These are phyloP conservation scores for Exutisphaerella laricina DNA, from an alignment of 2,329 filamentous ascomycete genomes.

Conservation along the genomic window DNA sequence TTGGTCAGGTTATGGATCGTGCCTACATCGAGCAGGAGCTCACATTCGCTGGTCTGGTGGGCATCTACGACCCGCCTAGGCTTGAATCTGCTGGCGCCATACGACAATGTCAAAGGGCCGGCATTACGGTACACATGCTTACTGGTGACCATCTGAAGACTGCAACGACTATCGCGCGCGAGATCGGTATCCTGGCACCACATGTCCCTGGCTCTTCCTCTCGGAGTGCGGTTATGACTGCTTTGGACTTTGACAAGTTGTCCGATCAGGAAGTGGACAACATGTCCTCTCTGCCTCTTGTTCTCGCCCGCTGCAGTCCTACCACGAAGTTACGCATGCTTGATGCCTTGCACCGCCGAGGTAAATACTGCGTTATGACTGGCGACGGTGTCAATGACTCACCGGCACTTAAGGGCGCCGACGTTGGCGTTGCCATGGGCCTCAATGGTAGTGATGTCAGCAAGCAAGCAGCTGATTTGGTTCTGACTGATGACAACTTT, in stretches of 20 bases:
- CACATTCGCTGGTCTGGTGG: constrained; percentile 30
- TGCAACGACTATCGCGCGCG: constrained; percentile 43
- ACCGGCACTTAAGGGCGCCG: constrained; percentile 42
- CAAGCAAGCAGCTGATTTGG: constrained; percentile 43
- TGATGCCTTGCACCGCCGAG: constrained; percentile 39
- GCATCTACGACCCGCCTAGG: constrained; percentile 53
- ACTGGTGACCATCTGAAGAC: constrained; percentile 46
- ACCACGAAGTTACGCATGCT: constrained; percentile 47
- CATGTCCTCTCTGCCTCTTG: constrained; percentile 39
- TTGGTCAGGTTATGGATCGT: constrained; percentile 15
- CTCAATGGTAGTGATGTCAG: constrained; percentile 41
- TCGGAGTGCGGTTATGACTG: constrained; percentile 38
- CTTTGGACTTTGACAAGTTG: constrained; percentile 42
- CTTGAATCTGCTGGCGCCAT: constrained; percentile 36
- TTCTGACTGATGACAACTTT: constrained; percentile 43
- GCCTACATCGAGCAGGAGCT: constrained; percentile 25
- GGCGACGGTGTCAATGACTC: constrained; percentile 45
- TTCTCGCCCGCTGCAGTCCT: constrained; percentile 44
- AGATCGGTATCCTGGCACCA: constrained; percentile 40
- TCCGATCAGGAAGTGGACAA: constrained; percentile 40
- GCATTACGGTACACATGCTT: constrained; percentile 47
- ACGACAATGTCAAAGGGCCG: constrained; percentile 41
- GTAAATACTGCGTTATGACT: constrained; percentile 41
- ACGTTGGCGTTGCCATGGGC: constrained; percentile 45
- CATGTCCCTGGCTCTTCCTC: constrained; percentile 24